These are phyloP conservation scores for Rhizodiscina lignyota DNA, from an alignment of 495 filamentous ascomycete genomes.

Conservation along the genomic window DNA sequence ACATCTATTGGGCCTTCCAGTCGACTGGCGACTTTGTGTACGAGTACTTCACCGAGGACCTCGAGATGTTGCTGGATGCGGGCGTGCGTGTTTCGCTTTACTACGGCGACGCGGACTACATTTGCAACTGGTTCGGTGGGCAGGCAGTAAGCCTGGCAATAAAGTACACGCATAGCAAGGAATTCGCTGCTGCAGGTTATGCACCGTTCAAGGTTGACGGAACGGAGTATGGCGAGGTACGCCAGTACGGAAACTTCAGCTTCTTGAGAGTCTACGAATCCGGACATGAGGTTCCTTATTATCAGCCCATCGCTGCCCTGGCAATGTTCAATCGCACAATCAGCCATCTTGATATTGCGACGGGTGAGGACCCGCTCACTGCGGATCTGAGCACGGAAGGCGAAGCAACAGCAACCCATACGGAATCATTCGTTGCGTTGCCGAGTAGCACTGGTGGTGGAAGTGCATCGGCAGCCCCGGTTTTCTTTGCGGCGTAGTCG, in stretches of 20 bases:
- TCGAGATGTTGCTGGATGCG: conserved; percentile 31
- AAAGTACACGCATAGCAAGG: conserved; percentile 17
- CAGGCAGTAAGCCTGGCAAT: conserved; percentile 19
- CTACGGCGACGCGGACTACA: conserved; percentile 39
- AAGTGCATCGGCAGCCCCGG: no score
- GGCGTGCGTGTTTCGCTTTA: conserved; percentile 27
- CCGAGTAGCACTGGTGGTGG: not conserved
- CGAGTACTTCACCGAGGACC: conserved; percentile 23
- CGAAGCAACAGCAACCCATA: not conserved
- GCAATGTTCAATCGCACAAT: conserved; percentile 32
- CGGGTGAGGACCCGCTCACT: not conserved
- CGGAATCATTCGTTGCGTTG: not conserved
- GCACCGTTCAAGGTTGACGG: conserved; percentile 34
- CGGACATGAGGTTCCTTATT: conserved; percentile 44
- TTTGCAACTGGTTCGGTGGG: conserved; percentile 48
- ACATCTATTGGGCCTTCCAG: conserved; percentile 10
- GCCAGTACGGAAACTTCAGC: conserved; percentile 41
- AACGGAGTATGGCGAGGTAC: conserved; percentile 32
- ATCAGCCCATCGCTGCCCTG: conserved; percentile 38
- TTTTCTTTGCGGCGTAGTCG: no score
- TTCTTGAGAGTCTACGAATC: conserved; percentile 43
- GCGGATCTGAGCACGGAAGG: not conserved
- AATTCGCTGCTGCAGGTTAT: conserved; percentile 34
- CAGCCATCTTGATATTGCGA: not conserved
- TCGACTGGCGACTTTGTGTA: conserved; percentile 30